phyloP scores from a whole-genome alignment of 371 early-diverging fungal species.

The Mucor plumbeus region DNA sequence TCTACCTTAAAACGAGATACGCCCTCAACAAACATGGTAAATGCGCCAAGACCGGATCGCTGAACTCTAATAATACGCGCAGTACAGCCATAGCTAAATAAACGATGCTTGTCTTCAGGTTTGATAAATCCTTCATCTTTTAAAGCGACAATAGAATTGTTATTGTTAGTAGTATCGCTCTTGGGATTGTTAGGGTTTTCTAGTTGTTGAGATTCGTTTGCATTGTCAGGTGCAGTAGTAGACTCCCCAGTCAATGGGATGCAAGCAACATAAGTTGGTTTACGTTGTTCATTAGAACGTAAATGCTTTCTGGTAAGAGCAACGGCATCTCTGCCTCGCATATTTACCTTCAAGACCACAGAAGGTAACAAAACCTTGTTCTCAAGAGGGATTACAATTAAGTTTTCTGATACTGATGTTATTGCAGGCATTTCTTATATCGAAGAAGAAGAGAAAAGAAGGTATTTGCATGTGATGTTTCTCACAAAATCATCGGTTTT shows the following conservation, averaged over 20 bases:
- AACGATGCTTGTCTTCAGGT: slow-evolving; percentile 28
- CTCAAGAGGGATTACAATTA: slow-evolving; percentile 47
- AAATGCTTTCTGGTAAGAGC: slow-evolving; percentile 37
- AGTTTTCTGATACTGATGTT: slow-evolving; percentile 9
- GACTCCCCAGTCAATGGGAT: slow-evolving; percentile 29
- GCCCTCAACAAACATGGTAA: slow-evolving; percentile 49
- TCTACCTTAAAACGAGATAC: slow-evolving; percentile 42
- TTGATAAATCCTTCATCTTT: slow-evolving; percentile 28
- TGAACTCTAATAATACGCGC: slow-evolving; percentile 50
- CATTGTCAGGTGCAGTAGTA: not conserved
- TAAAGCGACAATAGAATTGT: slow-evolving; percentile 14
- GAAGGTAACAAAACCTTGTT: slow-evolving; percentile 56
- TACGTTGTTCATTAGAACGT: slow-evolving; percentile 30
- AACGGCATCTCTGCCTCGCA: slow-evolving; percentile 47
- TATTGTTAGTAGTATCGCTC: not conserved
- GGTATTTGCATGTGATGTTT: slow-evolving; percentile 9
- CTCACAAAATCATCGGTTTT: not conserved
- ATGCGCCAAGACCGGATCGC: slow-evolving; percentile 44
- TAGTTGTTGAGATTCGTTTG: not conserved
- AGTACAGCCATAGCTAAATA: slow-evolving; percentile 47
- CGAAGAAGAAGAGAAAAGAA: not conserved
- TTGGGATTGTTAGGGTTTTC: not conserved
- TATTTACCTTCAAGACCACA: slow-evolving; percentile 41
- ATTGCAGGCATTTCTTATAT: slow-evolving; percentile 6
- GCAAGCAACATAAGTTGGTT: slow-evolving; percentile 46